Conservation (phyloP, 345 rosid species). For the Cardamine occulta region DNA sequence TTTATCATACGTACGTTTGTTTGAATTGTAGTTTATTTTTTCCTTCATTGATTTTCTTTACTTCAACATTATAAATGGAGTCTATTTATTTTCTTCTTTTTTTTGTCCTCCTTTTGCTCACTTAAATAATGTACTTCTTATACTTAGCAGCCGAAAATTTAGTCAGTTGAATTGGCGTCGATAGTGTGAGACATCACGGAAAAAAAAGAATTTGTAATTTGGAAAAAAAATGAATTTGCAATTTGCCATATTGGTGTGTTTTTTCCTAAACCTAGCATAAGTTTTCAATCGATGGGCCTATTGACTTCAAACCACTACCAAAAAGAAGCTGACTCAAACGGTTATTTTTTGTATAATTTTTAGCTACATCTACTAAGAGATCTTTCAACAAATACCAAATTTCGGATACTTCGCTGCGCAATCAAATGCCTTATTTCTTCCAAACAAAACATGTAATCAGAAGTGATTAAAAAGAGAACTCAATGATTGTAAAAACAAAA, state of each 20-base stretch:
- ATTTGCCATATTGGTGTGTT: background rate
- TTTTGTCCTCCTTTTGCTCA: background rate
- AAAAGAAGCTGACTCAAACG: background rate
- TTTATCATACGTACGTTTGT: background rate
- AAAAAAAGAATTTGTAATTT: no score
- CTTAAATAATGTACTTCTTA: background rate
- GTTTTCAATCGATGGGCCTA: background rate
- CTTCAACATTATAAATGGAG: background rate
- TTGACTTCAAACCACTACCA: no score
- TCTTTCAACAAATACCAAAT: background rate
- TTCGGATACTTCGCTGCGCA: background rate
- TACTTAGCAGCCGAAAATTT: background rate
- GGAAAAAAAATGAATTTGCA: no score
- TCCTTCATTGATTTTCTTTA: background rate
- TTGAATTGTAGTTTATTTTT: background rate
- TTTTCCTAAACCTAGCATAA: no score
- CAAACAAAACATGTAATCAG: no score
- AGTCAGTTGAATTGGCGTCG: background rate
- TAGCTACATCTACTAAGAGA: background rate
- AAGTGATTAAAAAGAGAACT: no score
- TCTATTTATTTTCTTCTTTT: no score
- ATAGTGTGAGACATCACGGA: background rate
- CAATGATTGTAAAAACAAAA: no score
- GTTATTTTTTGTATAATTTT: no score
- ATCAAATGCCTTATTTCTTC: no score